Percentiles rank a stretch among this genome's conserved stretches.
phyloP scores from a whole-genome alignment of 352 stramenopile species.

The Thraustochytrium sp. region DNA sequence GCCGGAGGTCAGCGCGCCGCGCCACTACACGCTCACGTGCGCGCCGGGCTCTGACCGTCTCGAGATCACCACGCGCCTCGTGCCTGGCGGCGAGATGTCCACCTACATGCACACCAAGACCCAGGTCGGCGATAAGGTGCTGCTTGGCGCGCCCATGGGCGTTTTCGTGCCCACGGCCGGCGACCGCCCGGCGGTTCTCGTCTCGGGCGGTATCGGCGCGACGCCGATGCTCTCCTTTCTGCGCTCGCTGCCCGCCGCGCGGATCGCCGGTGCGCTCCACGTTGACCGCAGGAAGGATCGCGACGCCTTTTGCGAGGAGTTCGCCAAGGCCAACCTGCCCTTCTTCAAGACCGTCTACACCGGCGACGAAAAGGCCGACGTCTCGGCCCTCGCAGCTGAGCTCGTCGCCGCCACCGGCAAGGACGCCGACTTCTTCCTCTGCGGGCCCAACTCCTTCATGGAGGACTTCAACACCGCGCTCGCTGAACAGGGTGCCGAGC shows the following conservation, averaged over 20 bases:
- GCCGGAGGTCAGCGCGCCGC: slow-evolving; percentile 54
- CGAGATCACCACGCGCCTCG: slow-evolving; percentile 5
- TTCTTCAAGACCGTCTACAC: slow-evolving; percentile 12
- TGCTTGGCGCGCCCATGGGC: slow-evolving; percentile 58
- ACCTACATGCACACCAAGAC: slow-evolving; percentile 60
- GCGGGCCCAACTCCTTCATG: slow-evolving; percentile 29
- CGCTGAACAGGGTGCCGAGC: background rate
- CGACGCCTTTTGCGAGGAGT: background rate
- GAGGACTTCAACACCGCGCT: background rate
- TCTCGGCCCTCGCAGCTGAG: background rate
- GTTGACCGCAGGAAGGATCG: background rate
- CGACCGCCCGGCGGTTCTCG: slow-evolving; percentile 58
- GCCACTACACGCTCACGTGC: slow-evolving; percentile 60
- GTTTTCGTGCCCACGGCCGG: slow-evolving; percentile 53
- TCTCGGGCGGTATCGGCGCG: slow-evolving; percentile 61
- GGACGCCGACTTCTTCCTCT: slow-evolving; percentile 12
- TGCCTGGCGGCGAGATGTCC: slow-evolving; percentile 57
- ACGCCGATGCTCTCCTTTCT: slow-evolving; percentile 54
- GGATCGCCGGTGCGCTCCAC: slow-evolving; percentile 7
- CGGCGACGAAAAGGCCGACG: background rate
- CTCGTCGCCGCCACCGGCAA: background rate
- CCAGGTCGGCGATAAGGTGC: slow-evolving; percentile 56
- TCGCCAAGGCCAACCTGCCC: background rate
- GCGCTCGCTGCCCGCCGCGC: background rate
- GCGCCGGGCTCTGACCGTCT: slow-evolving; percentile 47